Percentiles rank a stretch among this genome's conserved stretches.
phyloP scores from a whole-genome alignment of 2,329 filamentous ascomycete species.

The Acarospora socialis region DNA sequence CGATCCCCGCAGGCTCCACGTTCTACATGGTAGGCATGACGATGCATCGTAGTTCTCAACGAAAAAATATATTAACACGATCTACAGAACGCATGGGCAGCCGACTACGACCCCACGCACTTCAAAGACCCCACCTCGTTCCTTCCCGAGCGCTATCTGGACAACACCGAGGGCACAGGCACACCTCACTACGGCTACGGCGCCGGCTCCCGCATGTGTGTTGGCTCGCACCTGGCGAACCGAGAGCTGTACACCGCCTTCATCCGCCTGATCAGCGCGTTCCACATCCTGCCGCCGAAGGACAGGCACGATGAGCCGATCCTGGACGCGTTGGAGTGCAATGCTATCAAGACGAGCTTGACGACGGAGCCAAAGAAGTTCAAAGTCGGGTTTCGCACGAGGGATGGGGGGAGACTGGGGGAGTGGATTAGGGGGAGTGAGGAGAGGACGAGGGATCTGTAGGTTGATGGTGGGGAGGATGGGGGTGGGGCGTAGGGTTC shows the following conservation, averaged over 20 bases:
- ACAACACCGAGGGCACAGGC: constrained; percentile 35
- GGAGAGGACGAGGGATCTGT: constrained; percentile 36
- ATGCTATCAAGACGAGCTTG: constrained; percentile 41
- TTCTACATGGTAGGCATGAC: constrained; percentile 53
- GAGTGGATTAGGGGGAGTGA: constrained; percentile 41
- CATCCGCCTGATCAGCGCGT: constrained; percentile 44
- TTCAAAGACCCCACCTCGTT: constrained; percentile 51
- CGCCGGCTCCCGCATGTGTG: constrained; percentile 49
- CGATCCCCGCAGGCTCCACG: constrained; percentile 60
- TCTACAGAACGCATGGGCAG: constrained; percentile 53
- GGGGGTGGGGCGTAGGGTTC: no score
- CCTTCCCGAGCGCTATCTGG: constrained; percentile 55
- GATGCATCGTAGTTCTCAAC: neutral
- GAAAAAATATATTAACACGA: constrained; percentile 14
- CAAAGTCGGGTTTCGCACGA: constrained; percentile 40
- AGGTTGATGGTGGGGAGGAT: constrained; percentile 6
- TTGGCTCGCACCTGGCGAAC: constrained; percentile 48
- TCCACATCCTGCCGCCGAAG: constrained; percentile 37
- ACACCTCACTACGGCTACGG: constrained; percentile 50
- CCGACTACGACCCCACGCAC: constrained; percentile 55
- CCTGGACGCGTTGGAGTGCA: constrained; percentile 44
- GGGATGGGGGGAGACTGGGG: constrained; percentile 32
- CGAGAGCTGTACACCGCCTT: constrained; percentile 49
- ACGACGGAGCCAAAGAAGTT: constrained; percentile 50
- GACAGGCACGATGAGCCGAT: constrained; percentile 36